Base-by-base conservation (phyloP, 768 basidiomycete species). In the Rhodotorula sphaerocarpa region DNA sequence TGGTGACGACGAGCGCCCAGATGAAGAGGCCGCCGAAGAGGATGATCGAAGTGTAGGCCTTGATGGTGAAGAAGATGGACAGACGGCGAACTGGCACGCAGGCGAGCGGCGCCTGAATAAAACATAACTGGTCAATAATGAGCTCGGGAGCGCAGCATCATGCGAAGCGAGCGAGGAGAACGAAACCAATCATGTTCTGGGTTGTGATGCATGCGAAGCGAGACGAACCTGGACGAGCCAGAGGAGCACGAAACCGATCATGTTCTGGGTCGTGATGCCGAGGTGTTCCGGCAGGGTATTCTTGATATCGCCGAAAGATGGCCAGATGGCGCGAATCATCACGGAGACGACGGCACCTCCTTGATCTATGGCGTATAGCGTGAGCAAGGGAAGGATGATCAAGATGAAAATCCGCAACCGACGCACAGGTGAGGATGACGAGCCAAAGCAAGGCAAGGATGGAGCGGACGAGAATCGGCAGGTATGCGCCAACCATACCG, bases 241-340 rank as follows among this genome's bases (percentile, higher is more conserved):
- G 65, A 74, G 73, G 28, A 75, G 61, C 60, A 73, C 61, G 67
- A 73, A 75, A 23, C 73, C 72, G 50, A 74, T 67, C 63, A 75
- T 60, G 42, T 65, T 61, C 50, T 66, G 67, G 15, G 70, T 69
- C 20, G 72, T 70, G 47, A 75, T 68, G 20, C 73, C 73, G 31
- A 69, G 66, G 25, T 57, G 50, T 23, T 46, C 50, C 11, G 74
- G 69, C 3, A 56, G 59, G 2, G 58, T 28, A 66, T 75, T 75
- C 7, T 65, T 59, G 25, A 68, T 57, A 9, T 44, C 52, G 25
- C 57, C 59, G 53, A 72, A 70, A 0, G 62, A 66, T 5, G 75
- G 75, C 75, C 75, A 75, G 62, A 75, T 75, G 11, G 75, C 70
- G 33, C 69, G 65, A 34, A 75, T 70, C 67, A 74, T 73, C 50